phyloP scores from a whole-genome alignment of 257 asterid genomes.

The Penstemon barbatus region DNA sequence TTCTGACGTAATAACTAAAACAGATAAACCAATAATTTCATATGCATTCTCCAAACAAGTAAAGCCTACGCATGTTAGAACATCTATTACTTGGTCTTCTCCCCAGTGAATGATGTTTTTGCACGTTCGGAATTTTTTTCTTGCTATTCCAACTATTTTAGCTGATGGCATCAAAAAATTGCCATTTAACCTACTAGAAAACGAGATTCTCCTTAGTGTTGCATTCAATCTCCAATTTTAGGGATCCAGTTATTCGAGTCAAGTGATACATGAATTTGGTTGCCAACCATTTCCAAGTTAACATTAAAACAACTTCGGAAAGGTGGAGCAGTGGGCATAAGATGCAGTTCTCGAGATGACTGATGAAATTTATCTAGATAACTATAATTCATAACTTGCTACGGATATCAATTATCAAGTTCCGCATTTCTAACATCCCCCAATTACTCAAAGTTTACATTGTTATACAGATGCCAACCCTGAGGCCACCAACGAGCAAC shows the following conservation, averaged over 20 bases:
- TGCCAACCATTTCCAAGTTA: background rate
- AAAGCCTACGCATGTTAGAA: background rate
- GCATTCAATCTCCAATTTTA: slow-evolving; percentile 12
- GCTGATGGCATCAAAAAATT: slow-evolving; percentile 14
- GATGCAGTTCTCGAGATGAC: slow-evolving; percentile 6
- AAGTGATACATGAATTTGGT: slow-evolving; percentile 11
- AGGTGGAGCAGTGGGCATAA: background rate
- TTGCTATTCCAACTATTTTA: slow-evolving; percentile 9
- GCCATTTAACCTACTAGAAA: slow-evolving; percentile 13
- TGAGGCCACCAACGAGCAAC: slow-evolving; percentile 13
- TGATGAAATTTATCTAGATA: slow-evolving; percentile 16
- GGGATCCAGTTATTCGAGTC: slow-evolving; percentile 2
- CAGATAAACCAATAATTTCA: slow-evolving; percentile 17
- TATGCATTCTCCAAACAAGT: slow-evolving; percentile 5
- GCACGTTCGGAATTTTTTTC: background rate
- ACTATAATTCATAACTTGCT: slow-evolving; percentile 7
- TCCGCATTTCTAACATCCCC: background rate
- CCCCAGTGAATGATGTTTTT: background rate
- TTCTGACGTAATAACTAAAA: slow-evolving; percentile 35
- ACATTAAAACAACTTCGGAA: slow-evolving; percentile 2
- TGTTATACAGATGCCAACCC: background rate
- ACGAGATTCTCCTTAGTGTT: background rate
- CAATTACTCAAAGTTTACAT: background rate
- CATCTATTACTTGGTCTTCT: background rate
- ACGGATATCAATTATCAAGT: background rate